Base-by-base conservation (phyloP, 2,329 filamentous ascomycete genomes). In the Botrytis sinoallii region DNA sequence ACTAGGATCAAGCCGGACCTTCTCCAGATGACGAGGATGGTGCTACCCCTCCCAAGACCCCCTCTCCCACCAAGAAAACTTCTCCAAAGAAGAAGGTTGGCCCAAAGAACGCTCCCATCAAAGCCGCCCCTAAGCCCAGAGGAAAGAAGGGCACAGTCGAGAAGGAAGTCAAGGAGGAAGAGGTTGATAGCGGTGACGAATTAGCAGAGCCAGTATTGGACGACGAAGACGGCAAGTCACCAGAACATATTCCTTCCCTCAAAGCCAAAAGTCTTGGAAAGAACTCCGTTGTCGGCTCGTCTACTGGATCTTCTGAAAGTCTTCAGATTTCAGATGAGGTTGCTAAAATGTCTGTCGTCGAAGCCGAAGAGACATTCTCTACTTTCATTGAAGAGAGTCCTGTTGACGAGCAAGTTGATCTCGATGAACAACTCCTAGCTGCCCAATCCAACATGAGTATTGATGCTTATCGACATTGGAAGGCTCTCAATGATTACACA, bases 191-290 rank as follows among this genome's bases (percentile, higher is more conserved):
- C 25, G 66, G 40, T 57, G 66, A 55, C 1, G 10, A 42, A 3
- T 18, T 42, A n/a, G 66, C 40, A 6, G 48, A 32, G 9, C 66
- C 35, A 57, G n/a, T 32, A 42, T 42, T 57, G 18, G n/a, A 29
- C 48, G 35, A 68, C 48, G 48, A 68, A 57, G 48, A 68, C 57
- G 66, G 66, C 48, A 57, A 68, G 66, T 68, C 48, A 16, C 38
- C 48, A 68, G 29, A 42, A 12, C 25, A 57, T 7, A 6, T 57
- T 32, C 55, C 38, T 42, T n/a, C n/a, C 5, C 48, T 57, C n/a
- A 40, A n/a, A 32, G 35, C 66, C 48, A 10, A 68, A 57, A 22
- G 9, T 20, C 29, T n/a, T 32, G 66, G 35, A 57, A 57, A 57
- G 9, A 29, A 42, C 3, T 1, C 35, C n/a, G 10, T n/a, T 16